Base-by-base conservation (phyloP, 108 stramenopile species). In the Pseudonitzschia multiseries region DNA sequence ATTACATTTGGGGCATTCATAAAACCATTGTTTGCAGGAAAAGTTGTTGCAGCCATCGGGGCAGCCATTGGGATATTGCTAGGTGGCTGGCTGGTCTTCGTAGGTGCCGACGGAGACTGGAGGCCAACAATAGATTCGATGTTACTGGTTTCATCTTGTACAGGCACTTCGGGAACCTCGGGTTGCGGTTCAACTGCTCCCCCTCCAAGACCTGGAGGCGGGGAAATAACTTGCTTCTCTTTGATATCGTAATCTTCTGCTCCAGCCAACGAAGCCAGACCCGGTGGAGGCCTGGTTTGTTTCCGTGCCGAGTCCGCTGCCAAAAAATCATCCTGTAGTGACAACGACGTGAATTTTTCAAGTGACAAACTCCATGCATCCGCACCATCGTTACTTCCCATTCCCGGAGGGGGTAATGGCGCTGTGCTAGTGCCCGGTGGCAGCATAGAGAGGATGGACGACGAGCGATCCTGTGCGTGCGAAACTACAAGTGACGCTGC, bases 351-450 rank as follows among this genome's bases (percentile, higher is more conserved):
- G 70, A 91, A 91, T 65, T 91, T 86, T 54, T 87, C 63, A 12
- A 93, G 69, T 4, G 93, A 87, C 18, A 77, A 68, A 67, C 86
- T 86, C 88, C 89, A 93, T 14, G 90, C 93, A 77, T 91, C 93
- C 31, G 72, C 12, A 1, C 46, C 59, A 10, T 70, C 27, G 40
- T 32, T 41, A 12, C 14, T 40, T 48, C 44, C 65, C 36, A 69
- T 31, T 41, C 53, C 50, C 18, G 62, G 63, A 3, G 75, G 54
- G 0, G 79, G 31, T 15, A 65, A 29, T 6, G 80, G 42, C 20
- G 43, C 52, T 17, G 51, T 17, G 28, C 46, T 26, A 22, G 32
- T 54, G 42, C 68, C 60, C 69, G 74, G 24, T 65, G 53, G 74
- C 27, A 54, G 46, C 33, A 52, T 57, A 18, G 21, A 28, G 13